Conservation (phyloP, 345 rosid species). For the Syzygium oleosum region DNA sequence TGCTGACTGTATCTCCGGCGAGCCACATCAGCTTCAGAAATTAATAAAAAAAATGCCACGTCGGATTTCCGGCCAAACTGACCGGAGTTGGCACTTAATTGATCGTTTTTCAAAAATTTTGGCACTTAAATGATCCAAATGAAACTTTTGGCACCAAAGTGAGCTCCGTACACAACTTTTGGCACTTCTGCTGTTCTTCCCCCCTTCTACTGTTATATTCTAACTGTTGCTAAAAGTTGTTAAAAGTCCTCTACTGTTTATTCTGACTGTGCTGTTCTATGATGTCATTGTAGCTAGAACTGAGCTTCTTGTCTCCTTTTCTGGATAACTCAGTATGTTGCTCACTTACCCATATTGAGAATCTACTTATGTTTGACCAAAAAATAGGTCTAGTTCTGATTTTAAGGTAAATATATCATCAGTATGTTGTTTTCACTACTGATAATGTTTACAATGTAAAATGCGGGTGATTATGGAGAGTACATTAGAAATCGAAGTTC, state of each 20-base stretch:
- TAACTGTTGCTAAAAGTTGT: not conserved
- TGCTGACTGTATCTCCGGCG: too few species aligned
- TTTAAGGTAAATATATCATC: not conserved
- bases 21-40: too few species aligned
- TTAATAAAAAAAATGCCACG: too few species aligned
- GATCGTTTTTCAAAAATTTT: too few species aligned
- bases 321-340: not conserved
- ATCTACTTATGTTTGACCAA: not conserved
- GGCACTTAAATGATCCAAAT: too few species aligned
- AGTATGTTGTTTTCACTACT: not conserved
- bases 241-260: not conserved
- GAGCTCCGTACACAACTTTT: too few species aligned
- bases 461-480: not conserved
- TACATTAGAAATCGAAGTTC: not conserved
- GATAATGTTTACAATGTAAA: not conserved
- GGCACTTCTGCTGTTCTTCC: too few species aligned
- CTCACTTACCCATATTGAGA: not conserved
- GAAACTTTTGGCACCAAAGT: too few species aligned
- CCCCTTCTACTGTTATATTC: not conserved
- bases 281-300: not conserved
- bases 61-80: too few species aligned
- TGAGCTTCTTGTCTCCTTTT: not conserved
- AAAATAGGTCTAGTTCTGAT: not conserved
- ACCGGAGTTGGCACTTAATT: too few species aligned
- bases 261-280: not conserved